A percentile compares a stretch with the other conserved stretches of the same genome.
Evolutionary conservation across 768 basidiomycete species (phyloP).

Genomic region (Lactarius deliciosus): DNA sequence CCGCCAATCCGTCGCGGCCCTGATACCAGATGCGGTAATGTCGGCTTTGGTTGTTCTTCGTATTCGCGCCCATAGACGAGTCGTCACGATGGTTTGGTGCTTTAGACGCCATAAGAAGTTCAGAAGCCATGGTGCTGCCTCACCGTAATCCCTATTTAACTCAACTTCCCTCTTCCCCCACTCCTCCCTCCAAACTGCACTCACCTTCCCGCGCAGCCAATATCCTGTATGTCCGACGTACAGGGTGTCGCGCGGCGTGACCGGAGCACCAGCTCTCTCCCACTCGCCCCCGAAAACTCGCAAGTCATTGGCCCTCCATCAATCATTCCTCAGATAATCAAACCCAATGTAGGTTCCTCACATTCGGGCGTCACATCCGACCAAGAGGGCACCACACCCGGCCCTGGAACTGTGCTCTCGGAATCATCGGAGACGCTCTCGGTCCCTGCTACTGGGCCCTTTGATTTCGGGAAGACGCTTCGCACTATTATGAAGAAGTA

Average conservation of each 20-base stretch:
- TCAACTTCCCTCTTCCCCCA: not conserved
- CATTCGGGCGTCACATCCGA: conserved; percentile 47
- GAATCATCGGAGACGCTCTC: conserved; percentile 31
- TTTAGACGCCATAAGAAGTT: not conserved
- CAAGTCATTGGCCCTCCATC: not conserved
- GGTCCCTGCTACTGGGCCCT: conserved; percentile 30
- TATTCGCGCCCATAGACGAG: not conserved
- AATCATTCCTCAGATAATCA: not conserved
- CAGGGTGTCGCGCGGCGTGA: not conserved
- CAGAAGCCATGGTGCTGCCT: not conserved
- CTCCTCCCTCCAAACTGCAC: not conserved
- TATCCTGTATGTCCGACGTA: conserved; percentile 8
- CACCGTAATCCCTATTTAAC: too few relatives aligned
- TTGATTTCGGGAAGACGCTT: conserved; percentile 36
- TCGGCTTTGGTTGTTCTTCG: too few relatives aligned
- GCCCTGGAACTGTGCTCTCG: not conserved
- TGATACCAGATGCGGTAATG: too few relatives aligned
- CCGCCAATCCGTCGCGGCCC: too few relatives aligned
- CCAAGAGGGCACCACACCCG: conserved; percentile 40
- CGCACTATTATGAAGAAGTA: conserved; percentile 32
- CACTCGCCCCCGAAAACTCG: not conserved
- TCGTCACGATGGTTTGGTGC: not conserved
- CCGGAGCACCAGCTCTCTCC: conserved; percentile 11
- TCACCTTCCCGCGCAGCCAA: not conserved
- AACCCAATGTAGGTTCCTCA: not conserved